Evolutionary conservation across 2,329 filamentous ascomycete genomes (phyloP), one percentile per base, ranked within the genome.

Genomic region (Ciborinia camelliae): DNA sequence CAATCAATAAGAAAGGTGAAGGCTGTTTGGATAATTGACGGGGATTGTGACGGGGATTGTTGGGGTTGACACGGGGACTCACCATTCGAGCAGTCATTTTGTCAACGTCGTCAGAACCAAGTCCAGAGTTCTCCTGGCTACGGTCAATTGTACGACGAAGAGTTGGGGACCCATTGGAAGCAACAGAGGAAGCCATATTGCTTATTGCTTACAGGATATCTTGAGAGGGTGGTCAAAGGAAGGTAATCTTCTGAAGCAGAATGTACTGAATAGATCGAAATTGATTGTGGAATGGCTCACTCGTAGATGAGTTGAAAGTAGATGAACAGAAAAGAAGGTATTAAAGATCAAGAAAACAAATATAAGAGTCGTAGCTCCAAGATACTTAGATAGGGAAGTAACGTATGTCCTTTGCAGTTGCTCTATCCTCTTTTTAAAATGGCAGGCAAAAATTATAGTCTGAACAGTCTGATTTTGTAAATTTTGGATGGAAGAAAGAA

Each of bases 171-270:
- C 78, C 80, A 30, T 77, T 77, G 32, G 77, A 76, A 67, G 72
- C 67, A 57, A 63, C 63, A 39, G 63, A 52, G 23, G 63, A 65
- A 62, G 63, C 58, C 63, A 62, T 65, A 20, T 70, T 72, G 66
- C 74, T 72, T 72, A 79, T 79, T 72, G 66, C 74, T 72, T 72
- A 79, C 79, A 80, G 81, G 82, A 65, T 66, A 74, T 71, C 50
- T 58, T 28, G 55, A 23, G n/a, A 23, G 15, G 7, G 30, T 43
- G 28, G 12, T 48, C 28, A 45, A 61, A 55, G 50, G 63, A 54
- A 62, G 43, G 39, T 52, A 48, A 37, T 47, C 9, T n/a, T 37
- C 64, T 50, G 50, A 53, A 28, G 60, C 65, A 70, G 70, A 66
- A 66, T 51, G 58, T 65, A 64, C 47, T 60, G 57, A 52, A 54